Evolutionary conservation across 768 basidiomycete genomes (phyloP), one percentile per base, ranked within the genome.

Genomic region (Phanerochaete sordida): DNA sequence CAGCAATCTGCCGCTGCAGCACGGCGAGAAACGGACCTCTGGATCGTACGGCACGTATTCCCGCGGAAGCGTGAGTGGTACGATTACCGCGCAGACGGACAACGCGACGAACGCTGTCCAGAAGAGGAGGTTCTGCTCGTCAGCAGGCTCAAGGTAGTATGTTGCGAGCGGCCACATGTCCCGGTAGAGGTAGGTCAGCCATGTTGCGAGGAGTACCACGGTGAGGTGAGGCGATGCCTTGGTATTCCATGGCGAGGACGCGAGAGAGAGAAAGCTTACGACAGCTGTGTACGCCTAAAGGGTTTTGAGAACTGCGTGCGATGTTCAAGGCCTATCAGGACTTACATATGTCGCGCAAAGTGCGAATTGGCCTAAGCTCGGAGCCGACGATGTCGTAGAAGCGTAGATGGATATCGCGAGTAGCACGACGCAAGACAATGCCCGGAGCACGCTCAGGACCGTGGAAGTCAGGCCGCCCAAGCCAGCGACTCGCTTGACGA

Each of bases 111-210:
- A 58, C 66, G 85, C 81, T 3, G 72, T 70, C 86, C 87, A 88
- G 21, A 87, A 68, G 33, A 83, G 59, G 52, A 68, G 60, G 63
- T 82, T 82, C 1, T 67, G 66, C 1, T 68, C 64, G 63, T 90
- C 88, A n/a, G 73, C 61, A 7, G 86, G 84, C 15, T 57, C 35
- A 24, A 77, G 71, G n/a, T 74, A 76, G 69, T 75, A 86, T 0
- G 85, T 88, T 16, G 77, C 72, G 9, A 88, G 66, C 13, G 87
- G 88, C 68, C 77, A 86, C 7, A 89, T 52, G 65, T 84, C 81
- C n/a, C 86, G 79, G 65, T 84, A 85, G 33, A 73, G 71, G 64
- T 79, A 88, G 8, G 85, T 75, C 11, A 64, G 64, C 67, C 83
- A 81, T 4, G 53, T n/a, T 8, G 28, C 37, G 11, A 43, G 35